A percentile compares a stretch with the other conserved stretches of the same genome.
These are phyloP conservation scores for Taxillus chinensis DNA, from an alignment of 164 flowering plant species.

Conservation along the genomic window DNA sequence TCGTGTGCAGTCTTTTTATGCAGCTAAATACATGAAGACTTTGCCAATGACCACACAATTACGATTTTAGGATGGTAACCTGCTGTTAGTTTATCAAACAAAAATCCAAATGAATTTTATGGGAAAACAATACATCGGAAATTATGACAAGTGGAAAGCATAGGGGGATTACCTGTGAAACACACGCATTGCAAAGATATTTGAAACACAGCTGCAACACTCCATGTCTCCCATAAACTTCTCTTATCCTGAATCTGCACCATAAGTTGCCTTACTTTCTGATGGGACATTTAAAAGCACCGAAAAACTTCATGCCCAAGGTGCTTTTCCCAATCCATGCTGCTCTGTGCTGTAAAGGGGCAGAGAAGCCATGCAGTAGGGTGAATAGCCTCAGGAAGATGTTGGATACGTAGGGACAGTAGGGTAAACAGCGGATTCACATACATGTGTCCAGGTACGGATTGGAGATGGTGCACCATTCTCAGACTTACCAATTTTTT, in stretches of 20 bases:
- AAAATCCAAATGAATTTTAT: not conserved
- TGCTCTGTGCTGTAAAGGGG: conserved; percentile 34
- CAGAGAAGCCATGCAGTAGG: conserved; percentile 52
- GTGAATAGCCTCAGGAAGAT: conserved; percentile 44
- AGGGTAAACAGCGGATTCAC: conserved; percentile 32
- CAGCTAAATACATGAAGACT: not conserved
- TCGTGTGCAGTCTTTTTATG: too few species aligned
- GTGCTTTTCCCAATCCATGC: conserved; percentile 28
- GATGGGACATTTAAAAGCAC: conserved; percentile 42
- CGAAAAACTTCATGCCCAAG: conserved; percentile 70
- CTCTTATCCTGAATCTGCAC: conserved; percentile 73
- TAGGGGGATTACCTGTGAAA: conserved; percentile 15
- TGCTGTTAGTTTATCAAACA: not conserved
- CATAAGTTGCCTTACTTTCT: conserved; percentile 36
- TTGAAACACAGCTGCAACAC: conserved; percentile 19
- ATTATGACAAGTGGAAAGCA: not conserved
- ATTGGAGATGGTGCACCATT: conserved; percentile 19
- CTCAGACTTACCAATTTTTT: conserved; percentile 21
- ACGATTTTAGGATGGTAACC: not conserved
- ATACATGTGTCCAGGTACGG: conserved; percentile 29
- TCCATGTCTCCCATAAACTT: conserved; percentile 91
- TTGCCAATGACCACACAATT: not conserved
- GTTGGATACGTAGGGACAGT: conserved; percentile 40
- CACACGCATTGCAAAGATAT: not conserved
- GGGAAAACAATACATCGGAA: not conserved